phyloP scores from a whole-genome alignment of 441 rosid genomes.

The Daphne laureola region DNA sequence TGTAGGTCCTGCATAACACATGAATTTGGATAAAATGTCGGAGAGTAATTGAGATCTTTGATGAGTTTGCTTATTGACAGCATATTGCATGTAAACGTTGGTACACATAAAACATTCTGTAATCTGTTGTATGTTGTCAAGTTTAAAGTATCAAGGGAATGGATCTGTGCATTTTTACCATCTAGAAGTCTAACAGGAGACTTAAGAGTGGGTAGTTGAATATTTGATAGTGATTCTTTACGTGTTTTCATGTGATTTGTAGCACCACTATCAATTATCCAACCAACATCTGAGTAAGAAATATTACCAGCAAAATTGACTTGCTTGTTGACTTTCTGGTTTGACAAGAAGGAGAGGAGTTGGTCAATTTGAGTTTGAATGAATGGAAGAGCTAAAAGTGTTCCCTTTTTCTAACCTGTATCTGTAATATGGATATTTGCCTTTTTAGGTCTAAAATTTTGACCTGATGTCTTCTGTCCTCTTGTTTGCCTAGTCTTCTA shows the following conservation, averaged over 20 bases:
- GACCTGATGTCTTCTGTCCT: no score
- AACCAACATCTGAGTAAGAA: not conserved
- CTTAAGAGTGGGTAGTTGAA: not conserved
- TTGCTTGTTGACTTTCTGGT: not conserved
- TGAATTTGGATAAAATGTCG: not conserved
- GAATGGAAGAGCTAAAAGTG: not conserved
- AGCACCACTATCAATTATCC: not conserved
- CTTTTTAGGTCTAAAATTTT: no score
- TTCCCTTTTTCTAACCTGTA: not conserved
- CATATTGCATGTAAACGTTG: constrained; percentile 1
- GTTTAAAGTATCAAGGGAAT: not conserved
- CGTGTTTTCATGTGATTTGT: not conserved
- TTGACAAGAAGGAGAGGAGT: not conserved
- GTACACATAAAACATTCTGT: not conserved
- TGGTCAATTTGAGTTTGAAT: not conserved
- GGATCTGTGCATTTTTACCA: not conserved
- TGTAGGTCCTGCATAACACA: constrained; percentile 3
- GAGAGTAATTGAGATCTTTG: not conserved
- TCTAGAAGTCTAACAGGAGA: not conserved
- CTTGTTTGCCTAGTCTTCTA: not conserved
- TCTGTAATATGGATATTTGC: no score
- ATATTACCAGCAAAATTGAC: not conserved
- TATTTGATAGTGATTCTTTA: no score
- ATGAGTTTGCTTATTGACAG: constrained; percentile 4
- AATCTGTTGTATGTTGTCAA: not conserved